Conservation (phyloP, 495 filamentous ascomycete species). For the Hypoxylon trugodes region DNA sequence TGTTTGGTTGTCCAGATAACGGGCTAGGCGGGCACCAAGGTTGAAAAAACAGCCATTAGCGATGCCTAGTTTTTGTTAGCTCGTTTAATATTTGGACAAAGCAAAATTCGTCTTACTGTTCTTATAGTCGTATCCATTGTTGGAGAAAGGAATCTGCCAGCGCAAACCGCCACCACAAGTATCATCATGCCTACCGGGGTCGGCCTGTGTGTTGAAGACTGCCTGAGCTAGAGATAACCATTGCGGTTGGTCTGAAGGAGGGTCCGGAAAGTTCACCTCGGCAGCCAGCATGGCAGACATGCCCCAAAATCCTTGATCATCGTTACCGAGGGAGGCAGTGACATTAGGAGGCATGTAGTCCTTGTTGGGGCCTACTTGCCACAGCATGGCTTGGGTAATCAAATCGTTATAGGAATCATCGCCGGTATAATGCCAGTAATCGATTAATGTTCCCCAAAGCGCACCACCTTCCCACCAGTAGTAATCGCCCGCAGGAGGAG, state of each 20-base stretch:
- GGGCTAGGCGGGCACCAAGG: slow-evolving; percentile 75
- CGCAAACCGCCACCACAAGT: slow-evolving; percentile 75
- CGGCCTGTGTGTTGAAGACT: slow-evolving; percentile 76
- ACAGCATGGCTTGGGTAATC: slow-evolving; percentile 66
- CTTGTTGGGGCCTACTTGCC: slow-evolving; percentile 66
- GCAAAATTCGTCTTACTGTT: slow-evolving; percentile 66
- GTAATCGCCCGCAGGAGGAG: slow-evolving; percentile 58
- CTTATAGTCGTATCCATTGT: slow-evolving; percentile 85
- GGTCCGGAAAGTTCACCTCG: slow-evolving; percentile 75
- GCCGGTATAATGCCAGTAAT: slow-evolving; percentile 77
- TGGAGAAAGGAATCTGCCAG: slow-evolving; percentile 81
- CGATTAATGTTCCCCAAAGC: slow-evolving; percentile 67
- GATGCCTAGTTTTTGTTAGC: slow-evolving; percentile 51
- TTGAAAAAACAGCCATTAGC: slow-evolving; percentile 87
- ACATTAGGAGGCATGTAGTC: slow-evolving; percentile 76
- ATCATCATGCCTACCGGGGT: slow-evolving; percentile 67
- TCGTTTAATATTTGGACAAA: neutral
- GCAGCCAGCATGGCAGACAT: slow-evolving; percentile 79
- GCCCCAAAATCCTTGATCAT: slow-evolving; percentile 87
- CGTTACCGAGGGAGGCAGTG: slow-evolving; percentile 77
- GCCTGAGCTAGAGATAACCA: slow-evolving; percentile 80
- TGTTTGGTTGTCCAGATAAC: slow-evolving; percentile 78
- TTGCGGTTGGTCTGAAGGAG: slow-evolving; percentile 64
- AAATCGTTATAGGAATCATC: slow-evolving; percentile 70
- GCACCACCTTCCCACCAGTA: slow-evolving; percentile 68